Evolutionary conservation across 2,329 filamentous ascomycete species (phyloP), one percentile per base, ranked within the genome.

Genomic region (Calonectria montana): DNA sequence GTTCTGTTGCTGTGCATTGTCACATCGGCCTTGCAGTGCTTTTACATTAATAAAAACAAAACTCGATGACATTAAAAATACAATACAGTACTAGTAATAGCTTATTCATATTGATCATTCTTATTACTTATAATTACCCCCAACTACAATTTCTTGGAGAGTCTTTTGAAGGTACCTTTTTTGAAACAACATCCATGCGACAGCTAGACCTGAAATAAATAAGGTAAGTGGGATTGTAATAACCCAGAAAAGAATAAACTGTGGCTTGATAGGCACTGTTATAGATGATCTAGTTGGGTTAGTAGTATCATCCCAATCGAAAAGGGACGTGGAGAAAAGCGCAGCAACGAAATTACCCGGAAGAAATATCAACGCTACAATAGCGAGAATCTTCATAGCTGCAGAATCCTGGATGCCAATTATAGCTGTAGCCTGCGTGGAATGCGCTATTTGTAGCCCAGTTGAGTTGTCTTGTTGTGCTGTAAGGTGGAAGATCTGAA

Each of bases 311-410:
- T 64, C 61, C 61, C 61, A 64, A 35, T 64, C 61, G 13, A 64
- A 64, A 31, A 64, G 27, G 12, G 61, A 23, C 29, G 61, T 64
- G n/a, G 61, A 64, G 43, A 64, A 64, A 8, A 64, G 43, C 6
- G 61, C 61, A 15, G 61, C 61, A 18, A 50, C 27, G 29, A 64
- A 64, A 9, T 47, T 64, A 12, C 41, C 61, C 0, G 61, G 61
- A 16, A 64, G 43, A 37, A 64, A 64, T 35, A 64, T 16, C 29
- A 64, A 25, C 2, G 61, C 61, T 16, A 64, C 43, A 1, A 64
- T 64, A 12, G 61, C 25, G 43, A 64, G 61, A 15, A 64, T 37
- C 43, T 64, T 64, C 61, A 64, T 64, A 13, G 61, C 25, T 7
- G 61, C 43, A 9, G 61, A 64, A 25, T 64, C 61, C 8, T 64